These are phyloP conservation scores for Nitzschia inconspicua DNA, from an alignment of 108 stramenopile species.

Conservation along the genomic window DNA sequence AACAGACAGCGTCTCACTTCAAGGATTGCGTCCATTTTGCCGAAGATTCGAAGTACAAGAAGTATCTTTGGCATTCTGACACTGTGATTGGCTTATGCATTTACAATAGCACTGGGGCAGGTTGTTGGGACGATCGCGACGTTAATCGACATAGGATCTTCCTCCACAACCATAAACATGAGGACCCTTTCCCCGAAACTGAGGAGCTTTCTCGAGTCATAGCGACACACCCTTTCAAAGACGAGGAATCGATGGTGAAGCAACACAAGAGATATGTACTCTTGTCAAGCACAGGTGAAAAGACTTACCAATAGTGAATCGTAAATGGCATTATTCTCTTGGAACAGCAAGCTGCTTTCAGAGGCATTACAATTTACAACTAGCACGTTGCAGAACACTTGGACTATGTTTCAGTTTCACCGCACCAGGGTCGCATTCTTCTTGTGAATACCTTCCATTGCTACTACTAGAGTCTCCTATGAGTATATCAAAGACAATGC, in stretches of 20 bases:
- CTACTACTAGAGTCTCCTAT: too few relatives aligned
- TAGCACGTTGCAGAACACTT: too few relatives aligned
- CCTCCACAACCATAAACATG: constrained; percentile 13
- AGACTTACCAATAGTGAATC: too few relatives aligned
- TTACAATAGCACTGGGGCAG: constrained; percentile 13
- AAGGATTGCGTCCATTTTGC: constrained; percentile 21
- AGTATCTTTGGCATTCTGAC: constrained; percentile 27
- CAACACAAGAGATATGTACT: constrained; percentile 23
- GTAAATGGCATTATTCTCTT: too few relatives aligned
- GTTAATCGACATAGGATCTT: constrained; percentile 14
- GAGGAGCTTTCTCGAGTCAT: constrained; percentile 1
- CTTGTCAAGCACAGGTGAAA: too few relatives aligned
- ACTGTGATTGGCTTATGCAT: constrained; percentile 22
- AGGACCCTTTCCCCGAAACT: constrained; percentile 3
- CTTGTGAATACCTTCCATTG: too few relatives aligned
- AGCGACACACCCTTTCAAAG: constrained; percentile 28
- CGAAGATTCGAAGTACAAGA: constrained; percentile 10
- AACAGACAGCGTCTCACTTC: constrained; percentile 3
- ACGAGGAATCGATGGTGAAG: constrained; percentile 3
- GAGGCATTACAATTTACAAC: too few relatives aligned
- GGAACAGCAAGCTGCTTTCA: too few relatives aligned
- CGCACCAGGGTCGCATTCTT: too few relatives aligned
- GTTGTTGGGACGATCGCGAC: constrained; percentile 24
- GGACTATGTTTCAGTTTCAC: too few relatives aligned
- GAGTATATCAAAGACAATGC: too few relatives aligned